These are phyloP conservation scores for Fusarium hainanense DNA, from an alignment of 2,329 filamentous ascomycete species.

Conservation along the genomic window DNA sequence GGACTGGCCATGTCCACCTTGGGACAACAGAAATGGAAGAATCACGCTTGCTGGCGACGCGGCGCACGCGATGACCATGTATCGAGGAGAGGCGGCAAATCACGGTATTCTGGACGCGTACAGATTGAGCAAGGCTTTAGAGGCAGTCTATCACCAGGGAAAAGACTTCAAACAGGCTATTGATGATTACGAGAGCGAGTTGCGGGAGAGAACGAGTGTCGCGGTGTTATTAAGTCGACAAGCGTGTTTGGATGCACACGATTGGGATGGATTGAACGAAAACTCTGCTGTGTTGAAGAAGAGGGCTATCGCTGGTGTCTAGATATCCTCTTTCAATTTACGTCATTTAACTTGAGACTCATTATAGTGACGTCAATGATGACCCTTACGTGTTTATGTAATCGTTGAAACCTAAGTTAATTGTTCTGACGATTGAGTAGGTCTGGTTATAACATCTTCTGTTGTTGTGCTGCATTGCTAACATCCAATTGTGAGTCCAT, in stretches of 20 bases:
- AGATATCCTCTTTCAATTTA: not conserved
- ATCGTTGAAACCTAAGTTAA: too few species aligned
- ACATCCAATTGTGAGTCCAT: too few species aligned
- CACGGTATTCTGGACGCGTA: slow-evolving; percentile 14
- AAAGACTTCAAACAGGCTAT: not conserved
- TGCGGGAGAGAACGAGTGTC: slow-evolving; percentile 5
- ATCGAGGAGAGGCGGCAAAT: slow-evolving; percentile 8
- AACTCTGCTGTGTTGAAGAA: slow-evolving; percentile 17
- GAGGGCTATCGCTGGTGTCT: not conserved
- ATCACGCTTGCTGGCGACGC: slow-evolving; percentile 10
- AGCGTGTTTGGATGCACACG: slow-evolving; percentile 15
- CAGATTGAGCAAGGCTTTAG: not conserved
- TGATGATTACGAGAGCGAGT: not conserved
- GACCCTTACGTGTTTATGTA: too few species aligned
- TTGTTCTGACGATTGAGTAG: fast-evolving
- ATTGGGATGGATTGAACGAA: slow-evolving; percentile 6
- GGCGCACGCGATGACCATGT: slow-evolving; percentile 20
- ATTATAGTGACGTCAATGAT: not conserved
- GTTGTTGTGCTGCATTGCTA: too few species aligned
- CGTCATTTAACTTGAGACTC: not conserved
- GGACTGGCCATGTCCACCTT: slow-evolving; percentile 11
- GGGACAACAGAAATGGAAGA: not conserved
- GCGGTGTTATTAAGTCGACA: slow-evolving; percentile 11
- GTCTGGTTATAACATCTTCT: too few species aligned
- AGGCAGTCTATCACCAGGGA: not conserved